Evolutionary conservation across 2,329 filamentous ascomycete genomes (phyloP), one percentile per base, ranked within the genome.

Genomic region (Mycocentrospora acerina): DNA sequence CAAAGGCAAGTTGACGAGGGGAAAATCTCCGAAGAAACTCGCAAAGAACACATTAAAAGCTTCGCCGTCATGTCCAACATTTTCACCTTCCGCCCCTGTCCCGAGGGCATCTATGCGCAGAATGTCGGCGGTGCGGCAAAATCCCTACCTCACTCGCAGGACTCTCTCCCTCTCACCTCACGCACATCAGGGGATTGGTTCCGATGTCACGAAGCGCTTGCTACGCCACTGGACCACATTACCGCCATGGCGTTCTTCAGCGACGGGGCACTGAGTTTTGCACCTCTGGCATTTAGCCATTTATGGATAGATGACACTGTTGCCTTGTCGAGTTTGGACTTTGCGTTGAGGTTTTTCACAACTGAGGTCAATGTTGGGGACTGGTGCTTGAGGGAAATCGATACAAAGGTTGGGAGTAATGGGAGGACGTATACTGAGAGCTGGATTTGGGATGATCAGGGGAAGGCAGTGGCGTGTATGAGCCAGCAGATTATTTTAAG

Each of bases 291-390:
- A 1, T 73, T 74, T 35, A 66, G 57, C 34, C 63, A 72, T 8
- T 50, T 67, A 58, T 72, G 65, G 48, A 61, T 77, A 25, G 66
- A 71, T 2, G 73, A 78, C 25, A 63, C 62, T 0, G 65, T 48
- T 6, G 72, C 74, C 2, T 74, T 69, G 35, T 71, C 69, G 2
- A 71, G 66, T 8, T 49, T 78, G n/a, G 75, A 79, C 46, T 78
- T 78, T 53, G 69, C 76, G 3, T 40, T 79, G 39, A 60, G 75
- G 1, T 46, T 75, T 6, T 72, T 75, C 42, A 56, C 53, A 1
- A 65, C 60, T 0, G 61, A 66, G 0, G 14, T 76, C 28, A 61
- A 74, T 35, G 7, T 76, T 38, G 47, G 51, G 6, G 32, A 62
- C 15, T 79, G 75, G 74, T 62, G 70, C 51, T 37, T 78, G 25